Base-by-base conservation (phyloP, 805 yeast species). In the Yamadazyma insecticola region DNA sequence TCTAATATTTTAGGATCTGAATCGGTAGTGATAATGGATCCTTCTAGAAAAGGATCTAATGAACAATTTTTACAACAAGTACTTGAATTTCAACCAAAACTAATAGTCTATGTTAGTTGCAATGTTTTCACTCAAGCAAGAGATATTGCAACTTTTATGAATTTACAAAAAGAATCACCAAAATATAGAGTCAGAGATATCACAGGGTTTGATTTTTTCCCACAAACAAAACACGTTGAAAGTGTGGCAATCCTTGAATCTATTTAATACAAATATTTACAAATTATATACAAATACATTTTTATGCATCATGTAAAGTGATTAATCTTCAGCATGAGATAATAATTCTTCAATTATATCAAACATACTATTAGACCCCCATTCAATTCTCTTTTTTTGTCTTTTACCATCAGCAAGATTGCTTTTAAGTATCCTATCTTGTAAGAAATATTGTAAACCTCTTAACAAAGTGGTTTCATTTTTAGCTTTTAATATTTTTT, bases 221-320 rank as follows among this genome's bases (percentile, higher is more conserved):
- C 96, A 3, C 95, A 87, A 60, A 87, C 96, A 0, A 90, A 87
- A 48, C 96, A 86, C 50, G 77, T 74, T 20, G 80, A 74, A 50
- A 58, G 76, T 22, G 70, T 74, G 18, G 78, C 77, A 1, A 57
- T 74, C 6, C 44, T 74, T 20, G 58, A 59, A 34, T 35, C 44
- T 25, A 22, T 28, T 14, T 9, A 30, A 20, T 21, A 13, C 7
- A 7, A 18, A 7, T 18, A 18, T 18, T 18, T 18, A 18, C 21
- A 18, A n/a, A n/a, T n/a, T n/a, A n/a, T n/a, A n/a, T n/a, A n/a
- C n/a, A n/a, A n/a, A n/a, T n/a, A n/a, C n/a, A n/a, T n/a, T n/a
- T n/a, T n/a, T n/a, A n/a, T n/a, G n/a, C n/a, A n/a, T n/a, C n/a
- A n/a, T n/a, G n/a, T n/a, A n/a, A n/a, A n/a, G 21, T 10, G 6